Evolutionary conservation across 2,329 filamentous ascomycete species (phyloP), one percentile per base, ranked within the genome.

Genomic region (Metarhizium sp.): DNA sequence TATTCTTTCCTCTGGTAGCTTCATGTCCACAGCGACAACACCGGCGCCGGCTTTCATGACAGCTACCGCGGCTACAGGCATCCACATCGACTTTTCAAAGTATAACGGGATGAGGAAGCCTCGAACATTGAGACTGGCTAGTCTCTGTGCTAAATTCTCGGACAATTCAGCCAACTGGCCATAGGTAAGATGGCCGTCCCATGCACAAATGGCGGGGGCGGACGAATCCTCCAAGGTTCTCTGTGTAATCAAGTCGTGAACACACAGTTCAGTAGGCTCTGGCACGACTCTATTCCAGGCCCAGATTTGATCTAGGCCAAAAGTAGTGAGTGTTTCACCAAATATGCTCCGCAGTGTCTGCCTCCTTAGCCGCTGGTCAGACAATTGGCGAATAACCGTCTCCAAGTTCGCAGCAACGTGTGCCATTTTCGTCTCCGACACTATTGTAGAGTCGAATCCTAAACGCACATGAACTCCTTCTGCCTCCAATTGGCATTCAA

Each of bases 161-260:
- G 58, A 48, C 6, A 55, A 32, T 6, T 38, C n/a, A 49, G 57
- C 47, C 4, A 63, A 42, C 18, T 63, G 53, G 4, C 18, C 42
- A 25, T 60, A 66, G 0, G 63, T 64, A 18, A 65, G 52, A 1
- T 58, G 38, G 1, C 60, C 61, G 51, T 67, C 65, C 65, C 64
- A 67, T 0, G 64, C 53, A 14, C 52, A 53, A 1, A 67, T 45
- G 0, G 66, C 66, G 4, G 50, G 50, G 2, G 51, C 51, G 13
- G 51, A 20, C 1, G 59, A 61, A 11, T 59, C 51, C 1, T 32
- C 32, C 2, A 32, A n/a, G 2, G 55, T 60, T 6, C 55, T 55
- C 1, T 61, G 47, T 5, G 57, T 53, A 10, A 68, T 59, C 3
- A 66, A 48, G 3, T 60, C 54, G 25, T 67, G 64, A 3, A 66